Conservation (phyloP, 495 filamentous ascomycete genomes). For the Xeromyces bisporus region DNA sequence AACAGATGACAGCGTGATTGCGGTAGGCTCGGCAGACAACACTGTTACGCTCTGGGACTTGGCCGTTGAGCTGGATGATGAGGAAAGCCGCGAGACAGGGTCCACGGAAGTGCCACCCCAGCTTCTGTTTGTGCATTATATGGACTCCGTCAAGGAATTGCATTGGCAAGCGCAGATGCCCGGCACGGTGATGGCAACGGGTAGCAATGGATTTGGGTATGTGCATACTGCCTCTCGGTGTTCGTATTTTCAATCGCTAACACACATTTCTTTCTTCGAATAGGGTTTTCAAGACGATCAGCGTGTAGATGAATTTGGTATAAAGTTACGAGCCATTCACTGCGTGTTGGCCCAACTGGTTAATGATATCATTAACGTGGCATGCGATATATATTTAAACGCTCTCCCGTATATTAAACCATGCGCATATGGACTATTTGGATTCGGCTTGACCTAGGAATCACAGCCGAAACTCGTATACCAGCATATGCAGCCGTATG, state of each 20-base stretch:
- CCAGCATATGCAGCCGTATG: too few species aligned
- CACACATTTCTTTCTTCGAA: background rate
- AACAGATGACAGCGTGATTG: slow-evolving; percentile 83
- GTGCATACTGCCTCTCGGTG: slow-evolving; percentile 5
- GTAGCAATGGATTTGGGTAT: slow-evolving; percentile 65
- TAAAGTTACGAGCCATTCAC: too few species aligned
- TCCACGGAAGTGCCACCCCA: slow-evolving; percentile 85
- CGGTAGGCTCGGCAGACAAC: slow-evolving; percentile 82
- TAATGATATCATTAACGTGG: too few species aligned
- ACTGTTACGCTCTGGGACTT: slow-evolving; percentile 94
- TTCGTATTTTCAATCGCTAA: slow-evolving; percentile 4
- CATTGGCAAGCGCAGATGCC: slow-evolving; percentile 98
- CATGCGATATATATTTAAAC: too few species aligned
- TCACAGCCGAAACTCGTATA: too few species aligned
- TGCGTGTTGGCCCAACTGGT: too few species aligned
- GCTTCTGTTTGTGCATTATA: slow-evolving; percentile 89
- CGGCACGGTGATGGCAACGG: slow-evolving; percentile 78
- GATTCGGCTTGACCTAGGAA: too few species aligned
- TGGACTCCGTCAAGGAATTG: slow-evolving; percentile 80
- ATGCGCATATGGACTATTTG: too few species aligned
- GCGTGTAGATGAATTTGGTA: slow-evolving; percentile 22
- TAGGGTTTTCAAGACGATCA: slow-evolving; percentile 53
- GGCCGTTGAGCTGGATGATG: slow-evolving; percentile 88
- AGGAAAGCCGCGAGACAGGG: slow-evolving; percentile 80
- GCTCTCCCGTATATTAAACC: too few species aligned